phyloP scores from a whole-genome alignment of 768 basidiomycete species.

The Agrocybe praecox region DNA sequence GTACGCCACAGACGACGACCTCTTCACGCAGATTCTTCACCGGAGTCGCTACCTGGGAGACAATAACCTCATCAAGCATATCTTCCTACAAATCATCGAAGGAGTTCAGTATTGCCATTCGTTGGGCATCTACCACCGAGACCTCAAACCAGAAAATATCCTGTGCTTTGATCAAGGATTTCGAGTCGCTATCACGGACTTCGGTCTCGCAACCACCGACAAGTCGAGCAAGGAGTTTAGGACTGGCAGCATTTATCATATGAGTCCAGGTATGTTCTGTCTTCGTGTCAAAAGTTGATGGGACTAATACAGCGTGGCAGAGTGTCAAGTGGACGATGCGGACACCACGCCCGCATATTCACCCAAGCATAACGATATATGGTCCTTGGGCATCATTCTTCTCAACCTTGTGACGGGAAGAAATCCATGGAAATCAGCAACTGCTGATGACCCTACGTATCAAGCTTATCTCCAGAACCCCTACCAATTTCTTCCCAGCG shows the following conservation, averaged over 20 bases:
- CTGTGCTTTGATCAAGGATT: slow-evolving; percentile 81
- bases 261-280: slow-evolving; percentile 79
- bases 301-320: slow-evolving; percentile 40
- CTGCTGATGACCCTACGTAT: slow-evolving; percentile 83
- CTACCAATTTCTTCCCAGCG: slow-evolving; percentile 76
- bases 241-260: slow-evolving; percentile 97
- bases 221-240: slow-evolving; percentile 85
- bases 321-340: slow-evolving; percentile 82
- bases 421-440: slow-evolving; percentile 95
- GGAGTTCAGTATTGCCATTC: slow-evolving; percentile 93
- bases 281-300: not conserved
- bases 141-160: slow-evolving; percentile 96
- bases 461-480: slow-evolving; percentile 83
- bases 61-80: slow-evolving; percentile 80
- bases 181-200: slow-evolving; percentile 88
- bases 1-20: slow-evolving; percentile 87
- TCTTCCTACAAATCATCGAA: slow-evolving; percentile 93
- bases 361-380: slow-evolving; percentile 89
- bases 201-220: slow-evolving; percentile 92
- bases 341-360: slow-evolving; percentile 73
- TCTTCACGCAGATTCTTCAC: slow-evolving; percentile 88
- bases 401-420: slow-evolving; percentile 94
- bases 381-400: slow-evolving; percentile 95
- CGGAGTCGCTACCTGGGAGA: slow-evolving; percentile 81
- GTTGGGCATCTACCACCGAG: slow-evolving; percentile 92